phyloP scores from a whole-genome alignment of 257 asterid genomes.

The Plantago ovata region DNA sequence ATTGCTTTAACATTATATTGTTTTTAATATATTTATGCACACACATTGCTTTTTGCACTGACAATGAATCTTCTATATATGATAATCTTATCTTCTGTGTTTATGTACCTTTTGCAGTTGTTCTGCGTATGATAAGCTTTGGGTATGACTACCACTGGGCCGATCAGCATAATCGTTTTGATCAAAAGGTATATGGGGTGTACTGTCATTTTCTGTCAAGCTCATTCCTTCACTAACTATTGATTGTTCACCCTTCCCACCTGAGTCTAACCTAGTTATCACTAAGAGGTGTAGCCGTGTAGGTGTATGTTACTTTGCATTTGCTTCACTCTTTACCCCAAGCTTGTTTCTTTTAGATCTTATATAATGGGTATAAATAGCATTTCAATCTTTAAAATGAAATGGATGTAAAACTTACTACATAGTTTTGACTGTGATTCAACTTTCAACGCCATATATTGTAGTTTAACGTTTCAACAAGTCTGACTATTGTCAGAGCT shows the following conservation, averaged over 20 bases:
- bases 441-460: conserved; percentile 7
- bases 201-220: conserved; percentile 14
- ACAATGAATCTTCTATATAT: conserved; percentile 2
- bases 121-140: conserved; percentile 94
- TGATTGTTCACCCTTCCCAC: not conserved
- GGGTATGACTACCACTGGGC: conserved; percentile 95
- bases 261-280: not conserved
- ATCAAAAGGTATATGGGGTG: conserved; percentile 55
- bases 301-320: conserved; percentile 9
- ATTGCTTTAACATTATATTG: conserved; percentile 8
- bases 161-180: conserved; percentile 46
- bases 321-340: conserved; percentile 5
- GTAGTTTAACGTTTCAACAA: conserved; percentile 9
- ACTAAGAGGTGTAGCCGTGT: conserved; percentile 12
- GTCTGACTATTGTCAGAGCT: conserved; percentile 11
- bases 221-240: conserved; percentile 7
- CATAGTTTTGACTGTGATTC: not conserved
- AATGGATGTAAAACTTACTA: conserved; percentile 7
- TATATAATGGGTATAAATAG: conserved; percentile 1
- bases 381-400: conserved; percentile 2
- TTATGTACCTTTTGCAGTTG: conserved; percentile 50
- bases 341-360: conserved; percentile 1
- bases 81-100: not conserved
- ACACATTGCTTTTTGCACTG: conserved; percentile 13
- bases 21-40: not conserved